Evolutionary conservation across 2,329 filamentous ascomycete genomes (phyloP).

Genomic region (Boeremia exigua): DNA sequence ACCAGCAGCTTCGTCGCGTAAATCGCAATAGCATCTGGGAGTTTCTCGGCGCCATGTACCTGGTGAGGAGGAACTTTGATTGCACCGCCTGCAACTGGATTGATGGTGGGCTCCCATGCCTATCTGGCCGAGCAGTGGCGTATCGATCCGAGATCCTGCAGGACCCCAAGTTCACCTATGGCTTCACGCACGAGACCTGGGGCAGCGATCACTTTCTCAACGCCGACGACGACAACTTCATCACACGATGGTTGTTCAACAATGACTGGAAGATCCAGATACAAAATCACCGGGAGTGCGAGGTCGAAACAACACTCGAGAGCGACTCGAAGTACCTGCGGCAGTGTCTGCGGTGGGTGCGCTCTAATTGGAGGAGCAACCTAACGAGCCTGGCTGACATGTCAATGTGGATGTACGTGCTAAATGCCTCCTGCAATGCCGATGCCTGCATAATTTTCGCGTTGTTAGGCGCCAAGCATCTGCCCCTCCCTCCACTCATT

Average conservation of each 20-base stretch:
- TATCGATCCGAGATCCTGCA: constrained; percentile 89
- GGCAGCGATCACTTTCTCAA: constrained; percentile 79
- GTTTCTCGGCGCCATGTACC: constrained; percentile 89
- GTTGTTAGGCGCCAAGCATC: constrained; percentile 36
- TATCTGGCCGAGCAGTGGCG: constrained; percentile 91
- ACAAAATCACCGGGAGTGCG: constrained; percentile 87
- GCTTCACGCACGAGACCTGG: constrained; percentile 86
- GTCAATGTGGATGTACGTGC: constrained; percentile 82
- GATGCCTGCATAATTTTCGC: constrained; percentile 32
- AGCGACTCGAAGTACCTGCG: constrained; percentile 87
- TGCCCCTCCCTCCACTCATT: constrained; percentile 32
- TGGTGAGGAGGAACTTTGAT: constrained; percentile 94
- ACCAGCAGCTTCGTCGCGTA: constrained; percentile 80
- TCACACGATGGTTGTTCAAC: constrained; percentile 92
- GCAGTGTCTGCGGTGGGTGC: constrained; percentile 92
- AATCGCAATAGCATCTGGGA: constrained; percentile 74
- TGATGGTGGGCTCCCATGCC: constrained; percentile 94
- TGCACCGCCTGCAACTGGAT: constrained; percentile 95
- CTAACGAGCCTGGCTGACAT: constrained; percentile 86
- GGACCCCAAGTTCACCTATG: constrained; percentile 82
- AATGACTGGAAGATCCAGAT: constrained; percentile 94
- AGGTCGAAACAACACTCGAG: constrained; percentile 88
- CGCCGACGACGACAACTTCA: constrained; percentile 97
- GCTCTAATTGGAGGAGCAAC: constrained; percentile 98
- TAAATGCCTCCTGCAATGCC: constrained; percentile 24